These are phyloP conservation scores for Spathaspora passalidarum DNA, from an alignment of 805 yeast species.

Conservation along the genomic window DNA sequence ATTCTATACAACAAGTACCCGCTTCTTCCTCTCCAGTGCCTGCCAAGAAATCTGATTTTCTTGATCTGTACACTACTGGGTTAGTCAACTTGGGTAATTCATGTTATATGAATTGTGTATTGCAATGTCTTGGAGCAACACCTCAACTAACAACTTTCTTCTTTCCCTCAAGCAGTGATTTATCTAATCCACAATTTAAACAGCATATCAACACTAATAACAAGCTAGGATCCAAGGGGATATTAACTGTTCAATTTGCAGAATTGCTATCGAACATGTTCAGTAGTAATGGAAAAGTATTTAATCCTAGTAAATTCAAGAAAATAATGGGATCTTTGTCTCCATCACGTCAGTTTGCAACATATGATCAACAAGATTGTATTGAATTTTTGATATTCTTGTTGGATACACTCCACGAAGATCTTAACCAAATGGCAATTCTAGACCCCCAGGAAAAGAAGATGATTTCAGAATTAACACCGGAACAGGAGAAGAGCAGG, in stretches of 20 bases:
- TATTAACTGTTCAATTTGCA: conserved; percentile 67
- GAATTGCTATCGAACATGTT: conserved; percentile 55
- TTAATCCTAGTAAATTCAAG: conserved; percentile 66
- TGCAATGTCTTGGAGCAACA: conserved; percentile 83
- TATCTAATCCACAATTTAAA: conserved; percentile 44
- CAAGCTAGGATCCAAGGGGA: conserved; percentile 77
- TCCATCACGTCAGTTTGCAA: conserved; percentile 53
- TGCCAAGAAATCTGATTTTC: conserved; percentile 11
- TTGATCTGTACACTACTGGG: conserved; percentile 59
- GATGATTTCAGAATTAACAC: conserved; percentile 44
- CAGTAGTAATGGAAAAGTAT: conserved; percentile 41
- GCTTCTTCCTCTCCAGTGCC: neutral
- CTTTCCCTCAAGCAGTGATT: conserved; percentile 32
- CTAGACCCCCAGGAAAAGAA: conserved; percentile 28
- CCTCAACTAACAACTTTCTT: conserved; percentile 63
- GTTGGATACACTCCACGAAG: conserved; percentile 79
- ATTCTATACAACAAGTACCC: neutral
- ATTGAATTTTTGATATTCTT: conserved; percentile 76
- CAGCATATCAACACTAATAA: conserved; percentile 71
- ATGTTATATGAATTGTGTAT: conserved; percentile 85
- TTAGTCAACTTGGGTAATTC: conserved; percentile 82
- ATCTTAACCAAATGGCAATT: conserved; percentile 61
- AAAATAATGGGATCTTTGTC: conserved; percentile 65
- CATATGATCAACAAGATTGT: conserved; percentile 79
- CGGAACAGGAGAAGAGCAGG: conserved; percentile 66